These are phyloP conservation scores for Geotrichum candidum DNA, from an alignment of 1,139 yeast species.

Conservation along the genomic window DNA sequence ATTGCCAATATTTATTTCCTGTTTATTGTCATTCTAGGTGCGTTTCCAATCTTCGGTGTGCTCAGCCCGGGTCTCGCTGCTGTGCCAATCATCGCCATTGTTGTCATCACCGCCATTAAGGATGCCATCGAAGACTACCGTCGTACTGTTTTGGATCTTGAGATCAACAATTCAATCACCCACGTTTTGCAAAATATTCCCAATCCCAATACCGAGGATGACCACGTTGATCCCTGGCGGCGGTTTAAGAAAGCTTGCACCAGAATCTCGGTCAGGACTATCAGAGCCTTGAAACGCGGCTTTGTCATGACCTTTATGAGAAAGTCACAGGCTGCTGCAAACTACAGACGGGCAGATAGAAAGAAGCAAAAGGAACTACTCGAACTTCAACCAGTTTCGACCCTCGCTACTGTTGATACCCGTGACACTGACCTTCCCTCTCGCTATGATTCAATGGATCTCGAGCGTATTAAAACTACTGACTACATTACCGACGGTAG, in stretches of 20 bases:
- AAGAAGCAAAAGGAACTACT: conserved; percentile 5
- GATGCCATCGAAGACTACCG: conserved; percentile 94
- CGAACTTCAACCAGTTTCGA: conserved; percentile 21
- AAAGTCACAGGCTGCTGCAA: conserved; percentile 15
- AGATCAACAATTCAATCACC: conserved; percentile 80
- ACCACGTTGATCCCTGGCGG: conserved; percentile 60
- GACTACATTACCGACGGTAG: conserved; percentile 22
- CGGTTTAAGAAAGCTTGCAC: conserved; percentile 49
- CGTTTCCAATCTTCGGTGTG: conserved; percentile 84
- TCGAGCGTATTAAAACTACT: conserved; percentile 11
- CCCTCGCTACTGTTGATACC: conserved; percentile 17
- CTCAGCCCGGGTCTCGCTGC: conserved; percentile 85
- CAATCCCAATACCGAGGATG: conserved; percentile 71
- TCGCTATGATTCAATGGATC: conserved; percentile 12
- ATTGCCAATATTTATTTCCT: conserved; percentile 83
- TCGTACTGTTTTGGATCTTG: conserved; percentile 71
- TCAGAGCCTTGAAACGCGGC: conserved; percentile 1
- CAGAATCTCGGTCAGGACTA: conserved; percentile 25
- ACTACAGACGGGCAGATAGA: conserved; percentile 8
- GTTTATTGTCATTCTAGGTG: conserved; percentile 66
- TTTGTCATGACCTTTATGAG: conserved; percentile 13
- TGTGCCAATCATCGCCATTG: conserved; percentile 92
- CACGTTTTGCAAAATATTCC: conserved; percentile 63
- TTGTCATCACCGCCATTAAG: conserved; percentile 78
- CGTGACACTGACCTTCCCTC: conserved; percentile 17